These are phyloP conservation scores for Phalaenopsis hybrid DNA, from an alignment of 116 monocot genomes.

Conservation along the genomic window DNA sequence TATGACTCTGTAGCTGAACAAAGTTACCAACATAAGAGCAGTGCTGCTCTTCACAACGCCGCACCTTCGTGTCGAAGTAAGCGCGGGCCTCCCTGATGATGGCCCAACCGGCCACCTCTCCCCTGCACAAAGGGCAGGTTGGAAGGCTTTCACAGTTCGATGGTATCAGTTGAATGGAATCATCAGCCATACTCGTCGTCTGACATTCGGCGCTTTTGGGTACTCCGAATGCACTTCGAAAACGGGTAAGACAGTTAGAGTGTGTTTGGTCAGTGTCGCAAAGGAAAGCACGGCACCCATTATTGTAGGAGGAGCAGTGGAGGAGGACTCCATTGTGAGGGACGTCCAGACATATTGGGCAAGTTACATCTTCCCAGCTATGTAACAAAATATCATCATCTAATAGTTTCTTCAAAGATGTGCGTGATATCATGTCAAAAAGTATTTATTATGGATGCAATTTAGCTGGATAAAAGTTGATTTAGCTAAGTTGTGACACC, in stretches of 20 bases:
- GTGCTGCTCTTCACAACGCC: constrained; percentile 60
- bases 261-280: constrained; percentile 57
- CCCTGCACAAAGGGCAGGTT: constrained; percentile 67
- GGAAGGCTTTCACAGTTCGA: constrained; percentile 21
- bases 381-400: constrained; percentile 10
- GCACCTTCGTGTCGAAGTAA: constrained; percentile 46
- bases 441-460: not conserved
- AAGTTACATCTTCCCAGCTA: constrained; percentile 39
- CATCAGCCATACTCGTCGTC: constrained; percentile 3
- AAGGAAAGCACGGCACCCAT: constrained; percentile 63
- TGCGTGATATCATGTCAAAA: not conserved
- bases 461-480: not conserved
- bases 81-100: constrained; percentile 56
- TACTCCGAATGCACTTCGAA: constrained; percentile 44
- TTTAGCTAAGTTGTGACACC: not conserved
- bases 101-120: constrained; percentile 61
- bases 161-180: constrained; percentile 20
- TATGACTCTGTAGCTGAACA: constrained; percentile 43
- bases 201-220: constrained; percentile 6
- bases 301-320: constrained; percentile 41
- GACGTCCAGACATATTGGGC: constrained; percentile 46
- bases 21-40: constrained; percentile 72
- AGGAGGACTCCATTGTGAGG: constrained; percentile 62
- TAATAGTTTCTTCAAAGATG: constrained; percentile 7
- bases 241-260: constrained; percentile 63